Evolutionary conservation across 1,284 basidiomycete genomes (phyloP).

Genomic region (Fistulinella staudtii): DNA sequence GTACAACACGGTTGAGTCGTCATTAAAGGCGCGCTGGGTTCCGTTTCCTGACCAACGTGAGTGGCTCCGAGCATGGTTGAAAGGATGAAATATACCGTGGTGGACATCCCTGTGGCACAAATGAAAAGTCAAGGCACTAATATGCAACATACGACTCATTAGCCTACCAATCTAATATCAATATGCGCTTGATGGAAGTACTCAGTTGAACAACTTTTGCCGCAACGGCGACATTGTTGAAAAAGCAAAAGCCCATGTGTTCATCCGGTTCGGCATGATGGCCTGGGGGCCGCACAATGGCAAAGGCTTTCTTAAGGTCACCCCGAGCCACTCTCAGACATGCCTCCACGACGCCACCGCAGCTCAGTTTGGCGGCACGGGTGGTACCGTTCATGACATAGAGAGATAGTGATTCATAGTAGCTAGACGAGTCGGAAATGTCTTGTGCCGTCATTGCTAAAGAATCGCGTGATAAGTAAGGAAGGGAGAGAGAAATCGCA

Average conservation of each 20-base stretch:
- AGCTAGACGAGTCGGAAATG: constrained; percentile 66
- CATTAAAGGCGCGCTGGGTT: constrained; percentile 92
- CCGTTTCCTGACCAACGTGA: constrained; percentile 72
- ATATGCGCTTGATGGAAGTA: constrained; percentile 70
- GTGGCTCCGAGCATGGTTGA: neutral
- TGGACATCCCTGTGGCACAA: constrained; percentile 82
- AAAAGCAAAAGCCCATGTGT: constrained; percentile 99
- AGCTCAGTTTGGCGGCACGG: constrained; percentile 81
- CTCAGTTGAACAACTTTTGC: constrained; percentile 72
- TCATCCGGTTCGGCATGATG: constrained; percentile 98
- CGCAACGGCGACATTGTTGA: constrained; percentile 97
- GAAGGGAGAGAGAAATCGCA: constrained; percentile 2
- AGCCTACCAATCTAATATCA: constrained; percentile 93
- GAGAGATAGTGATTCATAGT: constrained; percentile 87
- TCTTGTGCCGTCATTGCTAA: constrained; percentile 72
- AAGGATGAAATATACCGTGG: constrained; percentile 62
- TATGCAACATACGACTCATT: constrained; percentile 5
- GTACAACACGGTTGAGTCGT: constrained; percentile 90
- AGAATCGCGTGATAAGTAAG: constrained; percentile 20
- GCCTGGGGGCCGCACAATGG: constrained; percentile 95
- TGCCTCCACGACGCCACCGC: constrained; percentile 93
- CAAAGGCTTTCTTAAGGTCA: constrained; percentile 84
- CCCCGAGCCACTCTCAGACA: constrained; percentile 82
- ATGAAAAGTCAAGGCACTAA: constrained; percentile 8
- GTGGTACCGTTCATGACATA: constrained; percentile 90